phyloP scores from a whole-genome alignment of 306 rosid genomes.

The Sicyos edulis region DNA sequence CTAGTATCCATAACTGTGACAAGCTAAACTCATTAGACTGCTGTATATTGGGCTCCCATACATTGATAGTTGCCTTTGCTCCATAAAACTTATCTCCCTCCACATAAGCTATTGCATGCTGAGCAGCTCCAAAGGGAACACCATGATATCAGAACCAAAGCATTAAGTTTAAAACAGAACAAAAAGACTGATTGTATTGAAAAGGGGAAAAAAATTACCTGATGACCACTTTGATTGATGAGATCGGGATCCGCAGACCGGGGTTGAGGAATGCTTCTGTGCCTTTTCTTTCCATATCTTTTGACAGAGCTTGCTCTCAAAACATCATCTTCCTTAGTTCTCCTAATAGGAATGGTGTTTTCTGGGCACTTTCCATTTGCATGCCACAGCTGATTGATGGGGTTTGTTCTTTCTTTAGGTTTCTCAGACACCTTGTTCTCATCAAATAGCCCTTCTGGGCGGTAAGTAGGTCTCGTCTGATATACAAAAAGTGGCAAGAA shows the following conservation, averaged over 20 bases:
- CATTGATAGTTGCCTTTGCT: slow-evolving; percentile 94
- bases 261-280: slow-evolving; percentile 62
- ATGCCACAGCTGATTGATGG: slow-evolving; percentile 77
- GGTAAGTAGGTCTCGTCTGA: slow-evolving; percentile 72
- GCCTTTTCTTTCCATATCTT: slow-evolving; percentile 90
- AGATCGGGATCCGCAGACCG: slow-evolving; percentile 94
- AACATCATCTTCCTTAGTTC: slow-evolving; percentile 82
- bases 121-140: slow-evolving; percentile 9
- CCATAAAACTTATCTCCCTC: slow-evolving; percentile 92
- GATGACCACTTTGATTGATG: slow-evolving; percentile 88
- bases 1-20: slow-evolving; percentile 92
- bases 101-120: slow-evolving; percentile 94
- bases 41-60: slow-evolving; percentile 96
- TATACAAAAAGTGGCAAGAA: not conserved
- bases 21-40: slow-evolving; percentile 91
- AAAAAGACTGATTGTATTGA: not conserved
- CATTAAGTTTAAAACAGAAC: not conserved
- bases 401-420: slow-evolving; percentile 36
- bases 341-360: slow-evolving; percentile 78
- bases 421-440: slow-evolving; percentile 55
- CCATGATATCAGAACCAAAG: slow-evolving; percentile 3
- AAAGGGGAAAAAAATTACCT: slow-evolving; percentile 22
- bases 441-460: slow-evolving; percentile 75
- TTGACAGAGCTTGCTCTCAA: slow-evolving; percentile 79
- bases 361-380: slow-evolving; percentile 69